Evolutionary conservation across 352 stramenopile genomes (phyloP).

Genomic region (Phytopythium kandeliae): DNA sequence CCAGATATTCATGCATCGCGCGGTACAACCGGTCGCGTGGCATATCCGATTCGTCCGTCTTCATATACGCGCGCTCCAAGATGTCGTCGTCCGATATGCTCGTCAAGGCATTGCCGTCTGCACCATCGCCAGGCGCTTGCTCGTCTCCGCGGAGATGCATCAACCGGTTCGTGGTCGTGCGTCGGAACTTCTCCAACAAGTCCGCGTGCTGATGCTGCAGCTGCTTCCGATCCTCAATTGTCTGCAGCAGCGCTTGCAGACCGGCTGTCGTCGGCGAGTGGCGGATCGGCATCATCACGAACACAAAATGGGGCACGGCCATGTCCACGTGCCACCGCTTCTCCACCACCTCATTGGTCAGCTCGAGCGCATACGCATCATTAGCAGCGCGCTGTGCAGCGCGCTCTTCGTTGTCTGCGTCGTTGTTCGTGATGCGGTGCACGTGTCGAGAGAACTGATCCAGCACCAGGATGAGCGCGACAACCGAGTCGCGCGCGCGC

Average conservation of each 20-base stretch:
- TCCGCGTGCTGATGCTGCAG: conserved; percentile 50
- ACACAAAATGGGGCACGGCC: conserved; percentile 55
- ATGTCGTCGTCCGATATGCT: conserved; percentile 53
- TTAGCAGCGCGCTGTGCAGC: conserved; percentile 26
- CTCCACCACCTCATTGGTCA: conserved; percentile 43
- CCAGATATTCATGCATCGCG: conserved; percentile 68
- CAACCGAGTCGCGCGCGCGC: conserved; percentile 23
- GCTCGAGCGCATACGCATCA: conserved; percentile 33
- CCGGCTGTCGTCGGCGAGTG: conserved; percentile 64
- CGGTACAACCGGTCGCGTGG: conserved; percentile 57
- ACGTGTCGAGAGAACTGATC: conserved; percentile 87
- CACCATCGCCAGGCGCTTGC: conserved; percentile 9
- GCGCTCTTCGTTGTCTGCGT: conserved; percentile 10
- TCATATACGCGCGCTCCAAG: conserved; percentile 54
- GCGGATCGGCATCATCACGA: conserved; percentile 82
- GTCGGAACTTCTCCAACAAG: conserved; percentile 77
- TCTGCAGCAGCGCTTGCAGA: conserved; percentile 43
- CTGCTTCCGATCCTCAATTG: conserved; percentile 37
- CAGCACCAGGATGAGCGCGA: conserved; percentile 81
- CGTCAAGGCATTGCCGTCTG: neutral
- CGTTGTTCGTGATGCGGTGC: conserved; percentile 31
- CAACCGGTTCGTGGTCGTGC: conserved; percentile 71
- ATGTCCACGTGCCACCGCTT: conserved; percentile 50
- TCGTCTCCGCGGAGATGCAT: conserved; percentile 36
- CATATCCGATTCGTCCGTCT: conserved; percentile 69